Evolutionary conservation across 2,329 filamentous ascomycete genomes (phyloP), one percentile per base, ranked within the genome.

Genomic region (Akanthomyces lecanii): DNA sequence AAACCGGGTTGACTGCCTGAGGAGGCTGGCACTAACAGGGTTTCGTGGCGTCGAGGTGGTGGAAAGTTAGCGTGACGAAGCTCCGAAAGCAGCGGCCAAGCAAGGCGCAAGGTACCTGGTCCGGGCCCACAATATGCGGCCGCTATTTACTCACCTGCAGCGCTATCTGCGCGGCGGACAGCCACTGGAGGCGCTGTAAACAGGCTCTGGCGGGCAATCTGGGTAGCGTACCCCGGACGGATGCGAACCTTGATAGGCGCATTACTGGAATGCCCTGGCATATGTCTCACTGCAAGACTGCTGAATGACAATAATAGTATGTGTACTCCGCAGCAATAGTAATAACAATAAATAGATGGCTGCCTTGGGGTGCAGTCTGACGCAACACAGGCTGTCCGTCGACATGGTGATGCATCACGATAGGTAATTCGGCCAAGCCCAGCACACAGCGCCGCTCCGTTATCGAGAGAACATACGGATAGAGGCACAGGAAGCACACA

Each of bases 191-290:
- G 33, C 36, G 30, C 44, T 50, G 18, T 36, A 16, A 18, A 14
- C 38, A 16, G 12, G 33, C 33, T 36, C 38, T 30, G 4, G 28
- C 28, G 28, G 28, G 28, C 28, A 30, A 30, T 47, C 40, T 62
- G 60, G 60, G 52, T 62, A 62, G 60, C 33, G 52, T 62, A 62
- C 60, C 60, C 60, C 23, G 42, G 45, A 14, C 42, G 23, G 42
- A 16, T 25, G 33, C 45, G 53, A 42, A 60, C 56, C 56, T 60
- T 60, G 56, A 60, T 51, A 16, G 54, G 23, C 25, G 33, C 30
- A 21, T 50, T 11, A 16, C 52, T 42, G 52, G 36, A 42, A 42
- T 42, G 38, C 10, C 36, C n/a, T 38, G 33, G 33, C 12, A 6
- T 16, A 2, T 54, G 52, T 54, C 52, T 54, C 51, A 42, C 36